Evolutionary conservation across 805 yeast genomes (phyloP).

Genomic region (Kuraishia molischiana): DNA sequence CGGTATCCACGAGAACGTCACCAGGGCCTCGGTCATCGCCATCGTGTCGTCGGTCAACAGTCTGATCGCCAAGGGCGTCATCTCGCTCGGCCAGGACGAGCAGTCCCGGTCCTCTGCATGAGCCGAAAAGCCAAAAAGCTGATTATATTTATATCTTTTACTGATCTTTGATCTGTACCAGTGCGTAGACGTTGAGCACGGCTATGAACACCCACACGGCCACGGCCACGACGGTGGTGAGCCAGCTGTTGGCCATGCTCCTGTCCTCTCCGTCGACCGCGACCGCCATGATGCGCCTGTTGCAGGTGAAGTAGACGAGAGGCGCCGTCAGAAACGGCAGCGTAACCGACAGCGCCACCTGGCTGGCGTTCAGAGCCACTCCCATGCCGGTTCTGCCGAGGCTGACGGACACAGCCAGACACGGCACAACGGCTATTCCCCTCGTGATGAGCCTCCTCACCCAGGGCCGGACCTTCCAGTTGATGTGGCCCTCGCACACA

Average conservation of each 20-base stretch:
- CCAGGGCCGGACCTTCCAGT: slow-evolving; percentile 79
- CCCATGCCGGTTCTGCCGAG: slow-evolving; percentile 62
- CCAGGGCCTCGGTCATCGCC: slow-evolving; percentile 72
- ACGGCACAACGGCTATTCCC: slow-evolving; percentile 64
- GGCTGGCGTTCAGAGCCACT: slow-evolving; percentile 69
- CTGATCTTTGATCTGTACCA: slow-evolving; percentile 21
- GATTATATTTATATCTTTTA: not conserved
- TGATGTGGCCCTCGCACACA: slow-evolving; percentile 77
- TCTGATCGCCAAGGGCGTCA: slow-evolving; percentile 14
- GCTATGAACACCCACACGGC: slow-evolving; percentile 60
- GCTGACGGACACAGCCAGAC: slow-evolving; percentile 51
- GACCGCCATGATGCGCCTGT: slow-evolving; percentile 52
- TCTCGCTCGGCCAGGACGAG: slow-evolving; percentile 5
- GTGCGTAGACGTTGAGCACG: slow-evolving; percentile 54
- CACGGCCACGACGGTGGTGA: slow-evolving; percentile 35
- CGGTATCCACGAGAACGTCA: slow-evolving; percentile 84
- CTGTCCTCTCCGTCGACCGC: slow-evolving; percentile 16
- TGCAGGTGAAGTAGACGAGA: slow-evolving; percentile 65
- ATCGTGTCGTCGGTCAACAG: slow-evolving; percentile 55
- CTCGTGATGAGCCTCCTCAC: slow-evolving; percentile 65
- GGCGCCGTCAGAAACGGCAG: slow-evolving; percentile 79
- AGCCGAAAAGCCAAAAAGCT: not conserved
- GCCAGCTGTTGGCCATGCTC: slow-evolving; percentile 55
- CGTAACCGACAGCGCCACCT: slow-evolving; percentile 66
- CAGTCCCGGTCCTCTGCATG: not conserved